Evolutionary conservation across 257 asterid genomes (phyloP), one percentile per base, ranked within the genome.

Genomic region (Rehmannia glutinosa): DNA sequence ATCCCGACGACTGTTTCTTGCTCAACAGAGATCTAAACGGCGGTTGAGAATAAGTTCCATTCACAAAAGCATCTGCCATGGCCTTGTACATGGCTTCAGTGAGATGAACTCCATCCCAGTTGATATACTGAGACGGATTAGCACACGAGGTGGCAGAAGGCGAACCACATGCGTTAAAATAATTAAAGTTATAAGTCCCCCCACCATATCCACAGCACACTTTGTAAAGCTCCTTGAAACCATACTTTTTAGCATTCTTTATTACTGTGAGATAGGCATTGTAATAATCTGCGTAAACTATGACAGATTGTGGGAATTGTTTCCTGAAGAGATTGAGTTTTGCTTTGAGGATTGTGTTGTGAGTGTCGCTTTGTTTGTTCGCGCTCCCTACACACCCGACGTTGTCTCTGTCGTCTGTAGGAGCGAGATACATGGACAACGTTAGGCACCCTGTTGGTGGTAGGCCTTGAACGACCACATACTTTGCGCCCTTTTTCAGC

Each of bases 81-180:
- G 79, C 86, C 30, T 75, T 83, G 19, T 93, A 79, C 95, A 85
- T 86, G n/a, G 86, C 96, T 46, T 93, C 98, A 0, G 98, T 93
- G 24, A 90, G 81, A 69, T 93, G 98, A 36, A 81, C 97, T 2
- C 98, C 98, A 41, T 93, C 98, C 98, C 98, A 93, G 25, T 90
- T 93, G 6, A 90, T 55, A 43, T 84, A 93, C 76, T 68, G 70
- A 1, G 84, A 76, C 1, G 98, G 97, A 41, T 81, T 32, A 0
- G 60, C n/a, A 16, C 98, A 93, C 5, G 88, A 73, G 33, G 33
- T 28, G 0, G 96, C 51, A 6, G 70, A 12, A 3, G 83, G 84
- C 0, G 98, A 80, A 1, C 98, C 98, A 4, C 98, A 93, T 0
- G 90, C 74, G 1, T 54, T 46, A 5, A 82, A 71, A 4, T 80